Conservation (phyloP, 2,329 filamentous ascomycete species). For the Verticillium isaacii region DNA sequence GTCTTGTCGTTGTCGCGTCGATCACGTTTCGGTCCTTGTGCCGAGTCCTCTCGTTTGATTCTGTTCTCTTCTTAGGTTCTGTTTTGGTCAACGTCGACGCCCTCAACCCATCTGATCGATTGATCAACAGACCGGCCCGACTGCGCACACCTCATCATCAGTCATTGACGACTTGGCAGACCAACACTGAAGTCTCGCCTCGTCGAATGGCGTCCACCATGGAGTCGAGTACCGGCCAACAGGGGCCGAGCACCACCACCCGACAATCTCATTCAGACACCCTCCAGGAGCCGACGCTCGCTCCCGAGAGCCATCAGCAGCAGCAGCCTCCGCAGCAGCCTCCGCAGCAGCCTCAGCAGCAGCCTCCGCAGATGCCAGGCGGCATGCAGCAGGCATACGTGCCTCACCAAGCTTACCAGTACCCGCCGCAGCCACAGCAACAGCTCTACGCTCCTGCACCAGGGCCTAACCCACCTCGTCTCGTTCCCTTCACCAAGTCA, state of each 20-base stretch:
- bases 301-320: neutral
- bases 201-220: neutral
- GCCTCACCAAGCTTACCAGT: too few species aligned
- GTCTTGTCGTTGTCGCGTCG: neutral
- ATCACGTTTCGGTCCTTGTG: neutral
- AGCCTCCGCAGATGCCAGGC: too few species aligned
- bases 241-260: too few species aligned
- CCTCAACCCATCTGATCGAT: too few species aligned
- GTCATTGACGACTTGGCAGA: neutral
- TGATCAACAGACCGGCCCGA: too few species aligned
- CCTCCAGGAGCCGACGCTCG: neutral
- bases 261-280: too few species aligned
- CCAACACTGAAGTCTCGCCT: neutral
- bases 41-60: slow-evolving; percentile 1
- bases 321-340: too few species aligned
- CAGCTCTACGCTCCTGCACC: neutral
- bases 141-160: too few species aligned
- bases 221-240: too few species aligned
- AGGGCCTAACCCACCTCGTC: neutral
- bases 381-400: neutral
- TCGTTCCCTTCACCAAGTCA: slow-evolving; percentile 7
- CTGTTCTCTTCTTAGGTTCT: neutral
- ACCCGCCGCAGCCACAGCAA: slow-evolving; percentile 5
- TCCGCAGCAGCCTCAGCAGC: neutral
- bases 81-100: too few species aligned